phyloP scores from a whole-genome alignment of 768 basidiomycete genomes.

The Albatrellus ellisii region DNA sequence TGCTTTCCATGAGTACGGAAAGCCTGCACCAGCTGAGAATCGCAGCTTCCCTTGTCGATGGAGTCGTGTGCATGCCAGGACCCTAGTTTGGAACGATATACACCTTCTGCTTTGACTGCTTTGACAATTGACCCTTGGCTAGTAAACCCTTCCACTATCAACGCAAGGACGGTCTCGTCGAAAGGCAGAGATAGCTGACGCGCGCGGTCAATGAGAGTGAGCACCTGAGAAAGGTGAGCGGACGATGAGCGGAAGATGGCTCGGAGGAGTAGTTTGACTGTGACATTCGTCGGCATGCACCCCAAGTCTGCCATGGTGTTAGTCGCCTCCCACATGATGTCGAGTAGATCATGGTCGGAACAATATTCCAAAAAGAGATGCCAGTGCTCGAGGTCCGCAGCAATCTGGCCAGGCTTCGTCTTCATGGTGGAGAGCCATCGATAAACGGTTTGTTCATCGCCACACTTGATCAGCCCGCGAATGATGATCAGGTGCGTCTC shows the following conservation, averaged over 20 bases:
- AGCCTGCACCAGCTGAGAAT: slow-evolving; percentile 5
- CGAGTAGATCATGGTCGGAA: slow-evolving; percentile 6
- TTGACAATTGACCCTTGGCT: slow-evolving; percentile 3
- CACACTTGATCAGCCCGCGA: slow-evolving; percentile 31
- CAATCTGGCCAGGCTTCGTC: slow-evolving; percentile 29
- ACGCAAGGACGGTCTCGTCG: slow-evolving; percentile 7
- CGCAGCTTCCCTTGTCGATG: neutral
- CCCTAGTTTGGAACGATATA: slow-evolving; percentile 7
- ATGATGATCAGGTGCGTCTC: slow-evolving; percentile 37
- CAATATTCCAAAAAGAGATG: slow-evolving; percentile 37
- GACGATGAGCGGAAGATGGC: slow-evolving; percentile 22
- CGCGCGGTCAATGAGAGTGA: slow-evolving; percentile 7
- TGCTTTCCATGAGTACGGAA: slow-evolving; percentile 1
- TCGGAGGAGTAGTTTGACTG: slow-evolving; percentile 36
- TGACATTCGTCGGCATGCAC: slow-evolving; percentile 29
- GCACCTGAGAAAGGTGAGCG: slow-evolving; percentile 6
- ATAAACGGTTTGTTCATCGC: slow-evolving; percentile 29
- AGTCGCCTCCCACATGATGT: slow-evolving; percentile 6
- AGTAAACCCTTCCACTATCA: slow-evolving; percentile 13
- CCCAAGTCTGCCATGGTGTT: slow-evolving; percentile 24
- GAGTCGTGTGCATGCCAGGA: neutral
- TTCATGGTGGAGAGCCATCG: slow-evolving; percentile 45
- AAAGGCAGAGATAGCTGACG: slow-evolving; percentile 9
- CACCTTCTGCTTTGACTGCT: slow-evolving; percentile 9
- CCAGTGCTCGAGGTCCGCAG: slow-evolving; percentile 40